phyloP scores from a whole-genome alignment of 2,329 filamentous ascomycete genomes.

The Elsinoe necatrix region DNA sequence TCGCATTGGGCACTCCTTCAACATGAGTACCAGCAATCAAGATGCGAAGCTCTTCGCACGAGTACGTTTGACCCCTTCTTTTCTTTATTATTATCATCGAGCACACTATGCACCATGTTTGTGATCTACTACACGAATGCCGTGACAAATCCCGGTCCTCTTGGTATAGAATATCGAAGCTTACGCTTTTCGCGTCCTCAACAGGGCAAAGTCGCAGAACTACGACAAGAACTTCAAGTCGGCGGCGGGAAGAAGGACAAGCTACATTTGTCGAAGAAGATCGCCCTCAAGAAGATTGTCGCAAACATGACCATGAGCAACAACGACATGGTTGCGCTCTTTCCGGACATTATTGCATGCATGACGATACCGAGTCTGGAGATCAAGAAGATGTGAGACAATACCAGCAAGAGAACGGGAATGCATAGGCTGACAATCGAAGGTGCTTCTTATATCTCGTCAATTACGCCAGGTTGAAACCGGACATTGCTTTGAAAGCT shows the following conservation, averaged over 20 bases:
- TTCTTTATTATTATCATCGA: neutral
- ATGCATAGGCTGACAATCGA: conserved; percentile 27
- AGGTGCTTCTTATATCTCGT: conserved; percentile 98
- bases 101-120: conserved; percentile 28
- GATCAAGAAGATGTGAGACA: conserved; percentile 94
- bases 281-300: conserved; percentile 97
- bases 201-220: conserved; percentile 98
- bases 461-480: conserved; percentile 91
- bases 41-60: conserved; percentile 99
- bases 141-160: conserved; percentile 26
- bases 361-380: conserved; percentile 93
- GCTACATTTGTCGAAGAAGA: conserved; percentile 90
- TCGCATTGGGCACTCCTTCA: conserved; percentile 24
- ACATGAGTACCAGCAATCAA: conserved; percentile 64
- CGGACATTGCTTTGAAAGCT: conserved; percentile 87
- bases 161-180: conserved; percentile 25
- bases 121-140: conserved; percentile 30
- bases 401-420: neutral
- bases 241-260: conserved; percentile 97
- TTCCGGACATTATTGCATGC: conserved; percentile 88
- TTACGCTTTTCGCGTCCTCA: conserved; percentile 41
- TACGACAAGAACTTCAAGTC: conserved; percentile 69
- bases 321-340: conserved; percentile 97
- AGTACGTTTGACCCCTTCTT: conserved; percentile 51
- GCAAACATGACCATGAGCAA: conserved; percentile 99